Conservation (phyloP, 768 basidiomycete species). For the Mycena belliarum region DNA sequence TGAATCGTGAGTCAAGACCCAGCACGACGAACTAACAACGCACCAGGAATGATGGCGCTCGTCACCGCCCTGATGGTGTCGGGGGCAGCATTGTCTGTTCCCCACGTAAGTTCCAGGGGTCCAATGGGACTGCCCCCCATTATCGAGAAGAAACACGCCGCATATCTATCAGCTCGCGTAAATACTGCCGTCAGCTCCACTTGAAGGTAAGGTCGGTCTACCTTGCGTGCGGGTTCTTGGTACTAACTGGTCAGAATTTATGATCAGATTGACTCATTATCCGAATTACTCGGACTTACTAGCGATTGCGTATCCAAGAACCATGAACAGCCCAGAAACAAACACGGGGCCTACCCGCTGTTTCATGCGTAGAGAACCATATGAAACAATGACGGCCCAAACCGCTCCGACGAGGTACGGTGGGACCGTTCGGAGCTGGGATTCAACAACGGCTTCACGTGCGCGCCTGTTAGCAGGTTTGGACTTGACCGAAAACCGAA, state of each 20-base stretch:
- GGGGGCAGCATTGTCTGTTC: conserved; percentile 49
- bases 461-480: not conserved
- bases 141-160: conserved; percentile 46
- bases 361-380: conserved; percentile 37
- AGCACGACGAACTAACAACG: not conserved
- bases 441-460: conserved; percentile 42
- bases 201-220: not conserved
- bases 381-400: conserved; percentile 39
- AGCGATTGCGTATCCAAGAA: conserved; percentile 46
- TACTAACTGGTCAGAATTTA: conserved; percentile 25
- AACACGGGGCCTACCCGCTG: conserved; percentile 38
- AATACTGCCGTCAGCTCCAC: not conserved
- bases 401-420: conserved; percentile 43
- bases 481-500: not conserved
- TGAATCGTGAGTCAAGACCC: too few species aligned
- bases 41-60: conserved; percentile 45
- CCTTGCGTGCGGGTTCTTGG: conserved; percentile 41
- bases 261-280: too few species aligned
- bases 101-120: conserved; percentile 48
- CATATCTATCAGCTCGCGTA: conserved; percentile 36
- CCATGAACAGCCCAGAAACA: conserved; percentile 36
- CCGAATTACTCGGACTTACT: too few species aligned
- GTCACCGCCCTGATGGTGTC: conserved; percentile 49
- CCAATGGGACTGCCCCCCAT: conserved; percentile 40
- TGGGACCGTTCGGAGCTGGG: conserved; percentile 51